Evolutionary conservation across 805 yeast species (phyloP).

Genomic region (Ogataea paradorogensis): DNA sequence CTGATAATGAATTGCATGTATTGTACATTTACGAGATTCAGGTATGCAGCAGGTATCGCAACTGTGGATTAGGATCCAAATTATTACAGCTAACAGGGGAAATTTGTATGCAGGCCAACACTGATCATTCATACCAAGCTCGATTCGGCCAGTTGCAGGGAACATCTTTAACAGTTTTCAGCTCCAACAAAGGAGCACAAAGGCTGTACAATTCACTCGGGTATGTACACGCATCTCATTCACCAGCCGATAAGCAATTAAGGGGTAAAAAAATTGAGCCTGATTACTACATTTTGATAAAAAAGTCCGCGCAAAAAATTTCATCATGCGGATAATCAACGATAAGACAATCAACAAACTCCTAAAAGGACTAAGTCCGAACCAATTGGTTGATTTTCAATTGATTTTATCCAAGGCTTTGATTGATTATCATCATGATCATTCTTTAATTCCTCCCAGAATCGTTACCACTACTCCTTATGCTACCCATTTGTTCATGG

Average conservation of each 20-base stretch:
- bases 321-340: conserved; percentile 34
- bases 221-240: conserved; percentile 37
- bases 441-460: conserved; percentile 52
- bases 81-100: conserved; percentile 38
- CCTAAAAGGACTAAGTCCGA: conserved; percentile 26
- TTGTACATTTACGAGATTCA: conserved; percentile 61
- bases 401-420: conserved; percentile 38
- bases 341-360: conserved; percentile 32
- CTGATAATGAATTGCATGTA: conserved; percentile 38
- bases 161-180: conserved; percentile 49
- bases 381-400: conserved; percentile 36
- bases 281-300: conserved; percentile 38
- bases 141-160: conserved; percentile 24
- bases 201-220: conserved; percentile 43
- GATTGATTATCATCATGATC: conserved; percentile 39
- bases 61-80: conserved; percentile 36
- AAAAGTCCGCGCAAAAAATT: conserved; percentile 1
- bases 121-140: conserved; percentile 1
- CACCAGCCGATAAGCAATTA: conserved; percentile 43
- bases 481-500: conserved; percentile 59
- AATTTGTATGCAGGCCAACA: conserved; percentile 24
- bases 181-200: conserved; percentile 41
- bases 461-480: conserved; percentile 42
- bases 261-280: conserved; percentile 45
- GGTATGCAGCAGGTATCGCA: conserved; percentile 36